Percentiles rank a stretch among this genome's conserved stretches.
Evolutionary conservation across 192 early-diverging fungal genomes (phyloP).

Genomic region (Paraglomus brasilianum): DNA sequence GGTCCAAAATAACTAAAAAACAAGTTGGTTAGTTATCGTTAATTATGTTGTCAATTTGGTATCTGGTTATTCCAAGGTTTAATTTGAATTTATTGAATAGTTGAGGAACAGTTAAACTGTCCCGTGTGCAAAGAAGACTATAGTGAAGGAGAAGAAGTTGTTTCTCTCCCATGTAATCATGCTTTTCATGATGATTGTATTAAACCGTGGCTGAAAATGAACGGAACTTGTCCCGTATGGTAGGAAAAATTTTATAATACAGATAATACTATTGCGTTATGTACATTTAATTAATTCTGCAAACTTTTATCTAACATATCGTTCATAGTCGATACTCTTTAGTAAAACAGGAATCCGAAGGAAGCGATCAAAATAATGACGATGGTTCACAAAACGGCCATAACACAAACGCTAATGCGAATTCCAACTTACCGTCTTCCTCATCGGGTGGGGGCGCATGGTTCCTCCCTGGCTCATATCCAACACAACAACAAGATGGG

Average conservation of each 20-base stretch:
- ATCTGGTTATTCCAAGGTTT: too few species aligned
- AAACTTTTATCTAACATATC: too few species aligned
- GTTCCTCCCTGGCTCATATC: not conserved
- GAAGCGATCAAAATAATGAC: constrained; percentile 21
- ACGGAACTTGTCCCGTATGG: constrained; percentile 93
- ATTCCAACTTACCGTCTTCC: not conserved
- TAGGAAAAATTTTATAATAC: constrained; percentile 28
- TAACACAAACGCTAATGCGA: not conserved
- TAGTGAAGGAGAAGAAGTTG: constrained; percentile 58
- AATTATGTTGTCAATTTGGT: not conserved
- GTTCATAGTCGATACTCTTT: constrained; percentile 30
- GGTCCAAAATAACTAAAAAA: constrained; percentile 47
- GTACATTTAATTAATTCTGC: not conserved
- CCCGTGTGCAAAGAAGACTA: constrained; percentile 92
- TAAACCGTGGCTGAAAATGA: constrained; percentile 89
- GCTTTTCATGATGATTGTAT: constrained; percentile 88
- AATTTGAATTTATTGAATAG: not conserved
- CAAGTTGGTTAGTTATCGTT: constrained; percentile 48
- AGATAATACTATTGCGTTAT: not conserved
- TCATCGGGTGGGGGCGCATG: not conserved
- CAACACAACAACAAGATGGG: not conserved
- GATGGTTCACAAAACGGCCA: not conserved
- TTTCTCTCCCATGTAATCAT: constrained; percentile 82
- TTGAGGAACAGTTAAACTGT: constrained; percentile 71
- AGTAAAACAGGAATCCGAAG: not conserved